Conservation (phyloP, 169 alveolate species). For the Babesia bovis region DNA sequence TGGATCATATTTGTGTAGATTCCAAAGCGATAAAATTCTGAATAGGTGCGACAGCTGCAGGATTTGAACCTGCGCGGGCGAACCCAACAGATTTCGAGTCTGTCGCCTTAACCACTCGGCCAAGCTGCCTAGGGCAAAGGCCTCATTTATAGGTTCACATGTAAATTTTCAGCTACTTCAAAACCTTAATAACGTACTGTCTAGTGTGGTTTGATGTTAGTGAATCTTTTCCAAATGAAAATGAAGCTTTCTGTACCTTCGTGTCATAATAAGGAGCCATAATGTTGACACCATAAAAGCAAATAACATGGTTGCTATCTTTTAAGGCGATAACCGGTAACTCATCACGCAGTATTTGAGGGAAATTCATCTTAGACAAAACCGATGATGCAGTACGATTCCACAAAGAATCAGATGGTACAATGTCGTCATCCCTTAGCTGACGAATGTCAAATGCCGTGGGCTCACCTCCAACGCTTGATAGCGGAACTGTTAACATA, state of each 20-base stretch:
- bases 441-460: conserved; percentile 47
- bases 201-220: neutral
- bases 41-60: conserved; percentile 92
- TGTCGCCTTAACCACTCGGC: too few species aligned
- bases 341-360: conserved; percentile 41
- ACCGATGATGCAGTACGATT: conserved; percentile 28
- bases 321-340: conserved; percentile 53
- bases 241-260: conserved; percentile 3
- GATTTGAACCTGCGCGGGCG: conserved; percentile 98
- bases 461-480: neutral
- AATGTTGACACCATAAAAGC: conserved; percentile 62
- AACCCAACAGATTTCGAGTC: conserved; percentile 91
- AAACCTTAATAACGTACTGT: neutral
- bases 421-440: conserved; percentile 45
- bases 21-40: too few species aligned
- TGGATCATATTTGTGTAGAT: too few species aligned
- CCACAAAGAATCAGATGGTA: conserved; percentile 53
- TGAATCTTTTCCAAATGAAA: conserved; percentile 3
- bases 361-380: conserved; percentile 32
- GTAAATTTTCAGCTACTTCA: neutral
- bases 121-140: conserved; percentile 74
- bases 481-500: neutral
- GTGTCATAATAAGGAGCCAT: conserved; percentile 41
- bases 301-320: conserved; percentile 47
- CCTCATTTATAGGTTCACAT: conserved; percentile 13